Evolutionary conservation across 805 yeast genomes (phyloP), one percentile per base, ranked within the genome.

Genomic region (Zygotorulaspora sp.): DNA sequence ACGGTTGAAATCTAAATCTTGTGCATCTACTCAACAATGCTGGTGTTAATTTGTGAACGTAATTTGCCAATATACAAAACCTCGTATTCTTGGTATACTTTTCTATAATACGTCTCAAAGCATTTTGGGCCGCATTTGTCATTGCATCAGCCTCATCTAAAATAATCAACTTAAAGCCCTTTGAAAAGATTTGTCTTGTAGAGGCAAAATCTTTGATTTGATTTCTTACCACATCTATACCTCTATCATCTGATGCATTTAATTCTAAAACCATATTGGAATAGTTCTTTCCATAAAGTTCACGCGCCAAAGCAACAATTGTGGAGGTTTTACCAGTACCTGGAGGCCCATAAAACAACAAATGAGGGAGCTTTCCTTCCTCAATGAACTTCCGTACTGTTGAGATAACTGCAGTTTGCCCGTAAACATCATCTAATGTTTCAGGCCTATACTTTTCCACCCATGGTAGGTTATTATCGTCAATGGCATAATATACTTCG

Each of bases 181-280:
- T 71, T 43, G 79, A 71, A 63, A 90, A 92, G 37, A 92, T 90
- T 61, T 92, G 98, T 71, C 87, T 79, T 1, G 98, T 92, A 20
- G 90, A 78, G 8, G 98, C 98, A 67, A 92, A 92, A 51, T 83
- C 88, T 70, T 92, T 92, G 68, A 92, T 88, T 63, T 88, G 96
- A 54, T 92, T 92, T 47, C 99, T 75, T n/a, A 92, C 97, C 30
- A 92, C 97, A 52, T 87, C 95, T 49, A 92, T 92, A 48, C 98
- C 98, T 65, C 98, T 77, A 61, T 92, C 98, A 62, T 92, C 98
- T 3, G 94, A 82, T 3, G 98, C 98, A 63, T 92, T 92, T 61
- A 92, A 71, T 58, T 92, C 98, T 38, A 92, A 66, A 1, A 92
- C 97, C 89, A 89, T 88, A 55, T 87, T 84, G 51, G 73, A 77